Base-by-base conservation (phyloP, 768 basidiomycete species). In the Tephrocybe rancida region DNA sequence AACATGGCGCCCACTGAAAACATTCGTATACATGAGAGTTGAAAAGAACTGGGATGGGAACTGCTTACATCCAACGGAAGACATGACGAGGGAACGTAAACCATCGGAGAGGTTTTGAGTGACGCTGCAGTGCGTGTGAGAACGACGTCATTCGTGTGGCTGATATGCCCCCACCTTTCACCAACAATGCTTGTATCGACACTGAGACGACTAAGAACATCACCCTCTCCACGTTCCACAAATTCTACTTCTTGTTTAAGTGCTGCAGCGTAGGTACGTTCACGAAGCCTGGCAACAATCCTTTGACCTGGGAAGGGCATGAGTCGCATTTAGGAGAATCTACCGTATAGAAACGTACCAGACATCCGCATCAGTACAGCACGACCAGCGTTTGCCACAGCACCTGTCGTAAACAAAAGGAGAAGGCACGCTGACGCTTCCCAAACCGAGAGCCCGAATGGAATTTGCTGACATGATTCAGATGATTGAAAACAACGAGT, bases 171-270 rank as follows among this genome's bases (percentile, higher is more conserved):
- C 35, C 51, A 90, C 91, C 90, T 92, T 73, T 93, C 94, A 38
- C 96, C 96, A 37, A 98, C 91, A 58, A 98, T 91, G 59, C 85
- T 91, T 5, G 92, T 91, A 66, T 99, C 96, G 1, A 88, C 88
- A 52, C 90, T 94, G 27, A 98, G 77, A 50, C 96, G 77, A 68
- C 93, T 95, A 39, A 98, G 74, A 8, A 97, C 90, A 67, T 99
- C 96, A 7, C 96, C 96, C 57, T 95, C 93, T 2, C 92, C 92
- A 32, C 82, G 83, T 67, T 97, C 95, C 5, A 95, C 91, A 67
- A 86, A 95, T 67, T 96, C 94, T 24, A 96, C 88, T 68, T 98
- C 95, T 69, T 97, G 93, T 48, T 77, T 80, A 6, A 98, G 76
- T 2, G 93, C 84, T n/a, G 91, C 89, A 6, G 80, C 74, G 66